These are phyloP conservation scores for Parsonsia alboflavescens DNA, from an alignment of 257 asterid genomes.

Conservation along the genomic window DNA sequence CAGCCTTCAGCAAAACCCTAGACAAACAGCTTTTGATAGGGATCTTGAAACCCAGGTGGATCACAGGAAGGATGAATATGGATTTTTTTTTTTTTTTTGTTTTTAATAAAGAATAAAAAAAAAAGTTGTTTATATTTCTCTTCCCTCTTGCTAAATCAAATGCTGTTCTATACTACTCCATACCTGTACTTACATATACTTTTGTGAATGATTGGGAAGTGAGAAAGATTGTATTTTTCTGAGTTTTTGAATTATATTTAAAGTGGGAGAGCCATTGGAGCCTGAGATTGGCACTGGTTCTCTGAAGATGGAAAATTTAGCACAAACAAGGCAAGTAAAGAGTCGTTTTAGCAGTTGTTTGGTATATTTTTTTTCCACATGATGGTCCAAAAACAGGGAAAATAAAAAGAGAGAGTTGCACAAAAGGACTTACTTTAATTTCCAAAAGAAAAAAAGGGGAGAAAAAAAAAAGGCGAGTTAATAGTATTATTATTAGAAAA, in stretches of 20 bases:
- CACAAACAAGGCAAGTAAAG: background rate
- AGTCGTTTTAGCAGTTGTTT: background rate
- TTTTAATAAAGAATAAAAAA: background rate
- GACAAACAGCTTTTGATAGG: slow-evolving; percentile 32
- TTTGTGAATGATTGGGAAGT: background rate
- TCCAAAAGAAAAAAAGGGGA: background rate
- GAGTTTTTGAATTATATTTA: background rate
- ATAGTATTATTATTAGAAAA: background rate
- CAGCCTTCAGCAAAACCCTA: slow-evolving; percentile 45
- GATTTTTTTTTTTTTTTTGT: background rate
- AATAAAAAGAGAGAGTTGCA: background rate
- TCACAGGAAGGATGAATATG: slow-evolving; percentile 3
- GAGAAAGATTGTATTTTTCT: background rate
- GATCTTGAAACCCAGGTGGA: slow-evolving; percentile 34
- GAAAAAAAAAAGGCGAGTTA: background rate
- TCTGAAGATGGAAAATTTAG: background rate
- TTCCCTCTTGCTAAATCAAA: background rate
- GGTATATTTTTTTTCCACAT: background rate
- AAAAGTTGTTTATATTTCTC: background rate
- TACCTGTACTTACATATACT: background rate
- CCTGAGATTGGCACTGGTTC: slow-evolving; percentile 3
- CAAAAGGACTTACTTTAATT: background rate
- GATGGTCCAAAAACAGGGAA: background rate
- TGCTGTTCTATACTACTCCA: background rate
- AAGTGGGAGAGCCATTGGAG: slow-evolving; percentile 15